phyloP scores from a whole-genome alignment of 2,329 filamentous ascomycete species.

The Graphiopsis chlorocephala region DNA sequence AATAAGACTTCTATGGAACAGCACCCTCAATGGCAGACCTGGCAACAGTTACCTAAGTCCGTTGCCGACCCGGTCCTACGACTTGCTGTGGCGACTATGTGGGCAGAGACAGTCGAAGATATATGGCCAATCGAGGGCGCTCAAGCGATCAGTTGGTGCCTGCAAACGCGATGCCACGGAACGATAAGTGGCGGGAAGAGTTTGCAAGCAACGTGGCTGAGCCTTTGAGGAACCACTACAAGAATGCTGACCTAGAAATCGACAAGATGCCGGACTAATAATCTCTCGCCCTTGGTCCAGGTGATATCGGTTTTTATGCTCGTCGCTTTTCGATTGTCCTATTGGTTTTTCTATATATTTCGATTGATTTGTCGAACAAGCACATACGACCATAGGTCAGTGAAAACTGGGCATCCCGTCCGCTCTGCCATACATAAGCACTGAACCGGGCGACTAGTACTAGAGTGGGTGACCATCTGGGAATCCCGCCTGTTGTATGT shows the following conservation, averaged over 20 bases:
- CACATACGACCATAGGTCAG: neutral
- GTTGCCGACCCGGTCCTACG: neutral
- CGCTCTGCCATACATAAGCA: neutral
- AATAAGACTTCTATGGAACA: neutral
- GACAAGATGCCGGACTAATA: neutral
- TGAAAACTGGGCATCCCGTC: neutral
- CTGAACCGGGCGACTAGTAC: neutral
- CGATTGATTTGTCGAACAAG: fast-evolving
- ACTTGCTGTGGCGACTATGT: neutral
- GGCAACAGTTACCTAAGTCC: neutral
- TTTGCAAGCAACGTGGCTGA: neutral
- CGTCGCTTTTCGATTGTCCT: too few species aligned
- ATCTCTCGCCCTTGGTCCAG: too few species aligned
- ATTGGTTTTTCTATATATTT: fast-evolving
- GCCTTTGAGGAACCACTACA: neutral
- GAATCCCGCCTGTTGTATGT: neutral
- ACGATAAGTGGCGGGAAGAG: neutral
- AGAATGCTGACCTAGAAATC: neutral
- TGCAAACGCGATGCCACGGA: neutral
- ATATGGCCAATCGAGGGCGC: neutral
- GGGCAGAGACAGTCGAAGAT: neutral
- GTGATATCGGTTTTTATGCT: too few species aligned
- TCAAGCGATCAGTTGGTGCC: neutral
- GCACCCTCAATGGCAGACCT: neutral
- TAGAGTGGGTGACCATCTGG: neutral